These are phyloP conservation scores for Paraurostyla sp. DNA, from an alignment of 73 alveolate genomes.

Conservation along the genomic window DNA sequence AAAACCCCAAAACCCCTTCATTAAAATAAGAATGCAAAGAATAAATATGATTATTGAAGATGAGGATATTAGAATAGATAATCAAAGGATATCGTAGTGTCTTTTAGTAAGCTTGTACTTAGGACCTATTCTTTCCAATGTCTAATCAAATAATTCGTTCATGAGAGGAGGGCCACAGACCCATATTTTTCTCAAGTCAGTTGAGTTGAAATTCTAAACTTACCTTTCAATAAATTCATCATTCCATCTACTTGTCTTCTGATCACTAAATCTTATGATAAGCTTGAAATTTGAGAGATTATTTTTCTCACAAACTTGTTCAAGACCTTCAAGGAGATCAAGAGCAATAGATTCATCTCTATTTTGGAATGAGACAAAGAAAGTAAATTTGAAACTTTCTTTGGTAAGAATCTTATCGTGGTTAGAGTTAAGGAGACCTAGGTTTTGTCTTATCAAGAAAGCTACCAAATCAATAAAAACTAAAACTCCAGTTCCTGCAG, in stretches of 20 bases:
- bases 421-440: background rate
- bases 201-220: background rate
- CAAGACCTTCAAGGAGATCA: constrained; percentile 13
- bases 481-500: constrained; percentile 69
- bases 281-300: constrained; percentile 1
- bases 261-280: constrained; percentile 1
- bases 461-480: constrained; percentile 69
- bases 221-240: constrained; percentile 7
- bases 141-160: constrained; percentile 37
- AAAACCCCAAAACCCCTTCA: no score
- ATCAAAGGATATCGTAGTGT: constrained; percentile 10
- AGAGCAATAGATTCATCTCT: constrained; percentile 38
- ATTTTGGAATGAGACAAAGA: constrained; percentile 55
- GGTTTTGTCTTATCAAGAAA: constrained; percentile 29
- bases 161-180: constrained; percentile 61
- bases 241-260: constrained; percentile 15
- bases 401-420: background rate
- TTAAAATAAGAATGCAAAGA: no score
- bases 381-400: constrained; percentile 46
- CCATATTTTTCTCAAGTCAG: constrained; percentile 42
- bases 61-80: no score
- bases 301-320: background rate
- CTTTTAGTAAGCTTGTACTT: background rate
- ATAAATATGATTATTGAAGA: no score
- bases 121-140: background rate